phyloP scores from a whole-genome alignment of 768 basidiomycete species.

The Leccinellum albellum region DNA sequence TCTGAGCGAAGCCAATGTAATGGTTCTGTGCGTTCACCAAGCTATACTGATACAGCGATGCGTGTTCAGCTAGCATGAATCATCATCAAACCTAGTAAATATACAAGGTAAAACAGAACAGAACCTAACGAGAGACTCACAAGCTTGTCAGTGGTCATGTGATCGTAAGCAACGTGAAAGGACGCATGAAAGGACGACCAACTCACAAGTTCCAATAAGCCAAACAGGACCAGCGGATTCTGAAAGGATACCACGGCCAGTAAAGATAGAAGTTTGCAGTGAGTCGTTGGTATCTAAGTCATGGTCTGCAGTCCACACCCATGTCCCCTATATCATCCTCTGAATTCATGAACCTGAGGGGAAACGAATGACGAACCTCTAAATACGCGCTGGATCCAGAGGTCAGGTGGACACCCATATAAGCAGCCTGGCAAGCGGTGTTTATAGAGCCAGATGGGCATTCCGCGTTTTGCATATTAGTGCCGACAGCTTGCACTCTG shows the following conservation, averaged over 20 bases:
- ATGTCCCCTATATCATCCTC: slow-evolving; percentile 48
- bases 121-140: slow-evolving; percentile 28
- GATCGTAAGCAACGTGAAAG: slow-evolving; percentile 6
- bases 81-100: background rate
- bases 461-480: slow-evolving; percentile 41
- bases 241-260: slow-evolving; percentile 69
- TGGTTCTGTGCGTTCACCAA: slow-evolving; percentile 42
- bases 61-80: slow-evolving; percentile 40
- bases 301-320: slow-evolving; percentile 83
- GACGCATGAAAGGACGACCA: background rate
- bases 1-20: slow-evolving; percentile 50
- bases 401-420: slow-evolving; percentile 61
- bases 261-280: slow-evolving; percentile 51
- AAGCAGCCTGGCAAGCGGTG: slow-evolving; percentile 58
- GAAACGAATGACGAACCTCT: slow-evolving; percentile 41
- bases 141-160: slow-evolving; percentile 34
- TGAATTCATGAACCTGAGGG: background rate
- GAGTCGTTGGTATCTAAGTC: slow-evolving; percentile 44
- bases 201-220: slow-evolving; percentile 63
- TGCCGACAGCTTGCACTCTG: slow-evolving; percentile 46
- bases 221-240: slow-evolving; percentile 78
- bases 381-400: slow-evolving; percentile 53
- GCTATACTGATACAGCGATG: slow-evolving; percentile 47
- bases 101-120: slow-evolving; percentile 20
- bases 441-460: slow-evolving; percentile 44